These are phyloP conservation scores for Xanthoconium purpureum DNA, from an alignment of 768 basidiomycete species.

Conservation along the genomic window DNA sequence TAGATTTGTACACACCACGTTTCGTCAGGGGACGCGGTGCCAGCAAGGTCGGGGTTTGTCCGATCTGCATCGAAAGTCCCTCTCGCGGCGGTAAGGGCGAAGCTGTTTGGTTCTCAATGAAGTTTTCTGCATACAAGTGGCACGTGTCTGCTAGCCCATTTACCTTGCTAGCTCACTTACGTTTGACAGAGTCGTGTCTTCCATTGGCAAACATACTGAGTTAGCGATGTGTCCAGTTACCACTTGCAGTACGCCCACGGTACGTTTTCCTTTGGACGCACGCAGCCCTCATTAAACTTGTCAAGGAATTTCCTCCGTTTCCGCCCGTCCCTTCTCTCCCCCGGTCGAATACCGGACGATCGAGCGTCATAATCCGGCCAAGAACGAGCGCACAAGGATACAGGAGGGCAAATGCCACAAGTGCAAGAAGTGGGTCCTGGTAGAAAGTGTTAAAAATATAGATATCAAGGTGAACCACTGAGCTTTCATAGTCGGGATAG, in stretches of 20 bases:
- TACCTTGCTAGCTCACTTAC: slow-evolving; percentile 2
- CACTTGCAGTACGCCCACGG: slow-evolving; percentile 83
- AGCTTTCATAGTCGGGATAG: background rate
- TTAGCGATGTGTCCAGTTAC: slow-evolving; percentile 46
- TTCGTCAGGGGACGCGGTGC: slow-evolving; percentile 68
- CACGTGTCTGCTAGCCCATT: slow-evolving; percentile 30
- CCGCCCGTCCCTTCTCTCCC: slow-evolving; percentile 73
- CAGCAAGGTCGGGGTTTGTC: slow-evolving; percentile 74
- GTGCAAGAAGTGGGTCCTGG: slow-evolving; percentile 66
- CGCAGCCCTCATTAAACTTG: slow-evolving; percentile 1
- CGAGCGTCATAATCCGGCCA: slow-evolving; percentile 45
- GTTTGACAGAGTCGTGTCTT: slow-evolving; percentile 17
- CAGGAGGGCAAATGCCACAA: slow-evolving; percentile 77
- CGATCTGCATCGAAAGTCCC: slow-evolving; percentile 63
- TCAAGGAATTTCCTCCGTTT: slow-evolving; percentile 66
- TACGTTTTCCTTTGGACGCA: slow-evolving; percentile 27
- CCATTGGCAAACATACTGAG: slow-evolving; percentile 5
- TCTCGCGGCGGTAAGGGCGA: slow-evolving; percentile 63
- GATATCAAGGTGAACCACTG: slow-evolving; percentile 55
- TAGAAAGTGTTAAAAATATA: slow-evolving; percentile 73
- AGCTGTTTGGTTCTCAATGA: slow-evolving; percentile 71
- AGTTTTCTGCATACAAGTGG: slow-evolving; percentile 83
- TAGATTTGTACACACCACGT: slow-evolving; percentile 77
- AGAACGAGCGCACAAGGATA: slow-evolving; percentile 57
- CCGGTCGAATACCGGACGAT: slow-evolving; percentile 59